These are phyloP conservation scores for Sarocladium kiliense DNA, from an alignment of 2,329 filamentous ascomycete genomes.

Conservation along the genomic window DNA sequence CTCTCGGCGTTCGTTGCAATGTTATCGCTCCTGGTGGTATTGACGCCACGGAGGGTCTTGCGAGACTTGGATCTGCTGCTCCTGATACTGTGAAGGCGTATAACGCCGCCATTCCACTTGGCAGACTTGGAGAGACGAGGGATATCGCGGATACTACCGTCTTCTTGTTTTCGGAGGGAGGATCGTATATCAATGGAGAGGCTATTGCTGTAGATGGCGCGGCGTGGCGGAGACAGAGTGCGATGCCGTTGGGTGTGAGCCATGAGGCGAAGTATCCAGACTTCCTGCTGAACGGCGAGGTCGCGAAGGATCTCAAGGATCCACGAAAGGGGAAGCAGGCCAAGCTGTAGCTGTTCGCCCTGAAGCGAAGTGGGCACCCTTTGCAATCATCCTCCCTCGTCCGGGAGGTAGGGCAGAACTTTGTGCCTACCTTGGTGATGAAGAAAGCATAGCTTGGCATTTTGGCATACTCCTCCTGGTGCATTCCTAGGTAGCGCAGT, in stretches of 20 bases:
- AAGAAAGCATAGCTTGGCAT: too few species aligned
- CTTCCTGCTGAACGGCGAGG: slow-evolving; percentile 32
- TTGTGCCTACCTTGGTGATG: too few species aligned
- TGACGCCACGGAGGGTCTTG: slow-evolving; percentile 75
- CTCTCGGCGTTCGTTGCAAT: slow-evolving; percentile 80
- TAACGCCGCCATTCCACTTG: slow-evolving; percentile 58
- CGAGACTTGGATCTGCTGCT: slow-evolving; percentile 46
- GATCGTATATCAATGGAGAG: slow-evolving; percentile 80
- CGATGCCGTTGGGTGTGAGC: slow-evolving; percentile 41
- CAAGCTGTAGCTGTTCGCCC: slow-evolving; percentile 42
- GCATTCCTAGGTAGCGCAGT: too few species aligned
- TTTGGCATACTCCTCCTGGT: too few species aligned
- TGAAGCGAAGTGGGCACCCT: too few species aligned
- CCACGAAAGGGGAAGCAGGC: slow-evolving; percentile 27
- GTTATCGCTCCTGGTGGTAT: slow-evolving; percentile 87
- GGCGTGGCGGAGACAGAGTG: slow-evolving; percentile 49
- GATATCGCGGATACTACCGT: slow-evolving; percentile 93
- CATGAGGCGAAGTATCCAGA: slow-evolving; percentile 47
- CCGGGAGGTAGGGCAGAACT: too few species aligned
- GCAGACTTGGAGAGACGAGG: slow-evolving; percentile 71
- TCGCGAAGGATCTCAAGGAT: slow-evolving; percentile 28
- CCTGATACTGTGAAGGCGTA: slow-evolving; percentile 26
- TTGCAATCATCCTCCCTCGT: too few species aligned
- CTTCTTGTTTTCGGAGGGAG: slow-evolving; percentile 80
- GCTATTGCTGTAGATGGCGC: slow-evolving; percentile 68